Percentiles rank a stretch among this genome's conserved stretches.
Conservation (phyloP, 129 eudicot species). For the Flaveria sonorensis region DNA sequence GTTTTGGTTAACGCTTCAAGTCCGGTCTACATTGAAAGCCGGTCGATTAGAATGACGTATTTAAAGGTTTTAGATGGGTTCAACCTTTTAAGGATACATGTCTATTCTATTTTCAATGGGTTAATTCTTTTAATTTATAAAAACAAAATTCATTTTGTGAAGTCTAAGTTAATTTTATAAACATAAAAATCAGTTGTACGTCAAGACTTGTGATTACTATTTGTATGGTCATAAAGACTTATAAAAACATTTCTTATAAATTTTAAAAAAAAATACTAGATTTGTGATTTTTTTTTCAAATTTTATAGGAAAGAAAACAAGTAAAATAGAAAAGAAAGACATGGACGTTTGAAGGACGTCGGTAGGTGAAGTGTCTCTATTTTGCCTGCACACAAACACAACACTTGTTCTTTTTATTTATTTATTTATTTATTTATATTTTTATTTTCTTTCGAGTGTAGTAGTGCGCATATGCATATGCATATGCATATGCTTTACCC, state of each 20-base stretch:
- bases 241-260: too few species aligned
- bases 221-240: background rate
- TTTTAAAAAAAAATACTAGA: background rate
- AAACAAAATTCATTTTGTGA: too few species aligned
- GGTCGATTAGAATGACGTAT: too few species aligned
- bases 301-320: background rate
- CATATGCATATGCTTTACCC: background rate
- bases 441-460: background rate
- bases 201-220: background rate
- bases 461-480: constrained; percentile 22
- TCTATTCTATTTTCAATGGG: background rate
- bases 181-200: background rate
- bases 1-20: too few species aligned
- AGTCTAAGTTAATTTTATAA: background rate
- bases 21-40: too few species aligned
- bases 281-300: background rate
- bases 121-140: background rate
- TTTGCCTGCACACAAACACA: constrained; percentile 25
- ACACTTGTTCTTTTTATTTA: background rate
- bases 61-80: background rate
- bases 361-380: constrained; percentile 39
- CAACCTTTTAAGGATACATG: background rate
- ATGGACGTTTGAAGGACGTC: constrained; percentile 27
- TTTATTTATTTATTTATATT: background rate
- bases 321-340: background rate